Conservation (phyloP, 768 basidiomycete genomes). For the Tephrocybe sp. region DNA sequence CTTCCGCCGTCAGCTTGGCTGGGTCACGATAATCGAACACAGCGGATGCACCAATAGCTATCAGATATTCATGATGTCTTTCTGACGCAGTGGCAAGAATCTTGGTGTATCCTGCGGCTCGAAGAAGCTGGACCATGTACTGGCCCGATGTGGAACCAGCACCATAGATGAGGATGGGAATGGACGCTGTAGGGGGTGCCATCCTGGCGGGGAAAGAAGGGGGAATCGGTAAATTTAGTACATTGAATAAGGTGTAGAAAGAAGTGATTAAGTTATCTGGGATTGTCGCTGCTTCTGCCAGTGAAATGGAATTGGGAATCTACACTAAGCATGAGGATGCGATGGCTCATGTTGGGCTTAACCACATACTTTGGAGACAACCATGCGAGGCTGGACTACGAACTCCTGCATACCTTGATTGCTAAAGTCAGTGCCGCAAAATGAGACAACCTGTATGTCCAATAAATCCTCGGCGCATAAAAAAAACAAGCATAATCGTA, state of each 20-base stretch:
- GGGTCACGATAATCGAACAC: constrained; percentile 33
- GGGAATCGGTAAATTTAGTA: constrained; percentile 30
- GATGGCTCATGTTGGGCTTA: not conserved
- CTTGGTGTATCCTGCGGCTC: constrained; percentile 34
- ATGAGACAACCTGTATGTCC: constrained; percentile 14
- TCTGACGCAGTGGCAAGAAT: constrained; percentile 35
- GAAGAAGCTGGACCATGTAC: constrained; percentile 33
- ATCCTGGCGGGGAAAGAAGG: constrained; percentile 16
- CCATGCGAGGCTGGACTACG: constrained; percentile 12
- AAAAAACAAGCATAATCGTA: constrained; percentile 16
- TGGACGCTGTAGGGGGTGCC: constrained; percentile 22
- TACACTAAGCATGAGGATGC: constrained; percentile 13
- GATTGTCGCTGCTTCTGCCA: constrained; percentile 35
- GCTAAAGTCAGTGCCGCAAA: constrained; percentile 7
- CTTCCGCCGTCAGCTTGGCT: constrained; percentile 22
- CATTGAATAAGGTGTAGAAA: constrained; percentile 34
- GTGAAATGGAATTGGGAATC: constrained; percentile 37
- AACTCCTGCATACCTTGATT: constrained; percentile 20
- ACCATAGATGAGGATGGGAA: constrained; percentile 40
- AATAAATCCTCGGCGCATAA: not conserved
- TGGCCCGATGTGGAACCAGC: constrained; percentile 37
- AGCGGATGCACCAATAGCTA: constrained; percentile 33
- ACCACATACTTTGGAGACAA: constrained; percentile 29
- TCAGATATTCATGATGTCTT: constrained; percentile 19
- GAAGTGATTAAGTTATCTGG: constrained; percentile 41